Conservation (phyloP, 208 protist species). For the Crithidia expoeki region DNA sequence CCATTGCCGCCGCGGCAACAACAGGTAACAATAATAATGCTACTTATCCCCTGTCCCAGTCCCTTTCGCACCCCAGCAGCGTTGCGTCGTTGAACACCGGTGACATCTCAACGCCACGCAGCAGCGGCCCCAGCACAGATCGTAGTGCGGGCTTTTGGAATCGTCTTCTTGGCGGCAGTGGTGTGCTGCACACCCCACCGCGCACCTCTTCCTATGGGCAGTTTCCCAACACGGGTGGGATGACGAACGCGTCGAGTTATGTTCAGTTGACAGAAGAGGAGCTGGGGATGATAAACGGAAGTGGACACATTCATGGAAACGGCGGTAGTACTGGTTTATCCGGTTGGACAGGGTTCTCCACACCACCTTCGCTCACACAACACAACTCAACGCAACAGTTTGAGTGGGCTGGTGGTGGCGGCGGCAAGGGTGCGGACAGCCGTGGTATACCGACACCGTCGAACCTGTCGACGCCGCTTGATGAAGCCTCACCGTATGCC, state of each 20-base stretch:
- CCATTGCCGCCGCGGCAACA: background rate
- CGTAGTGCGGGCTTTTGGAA: constrained; percentile 21
- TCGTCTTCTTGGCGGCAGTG: constrained; percentile 20
- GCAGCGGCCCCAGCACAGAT: constrained; percentile 8
- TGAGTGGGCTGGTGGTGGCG: constrained; percentile 11
- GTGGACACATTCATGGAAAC: constrained; percentile 1
- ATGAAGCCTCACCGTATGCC: constrained; percentile 7
- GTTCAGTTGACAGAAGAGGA: constrained; percentile 35
- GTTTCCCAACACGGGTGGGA: constrained; percentile 10
- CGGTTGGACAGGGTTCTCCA: constrained; percentile 1
- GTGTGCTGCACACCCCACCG: constrained; percentile 14
- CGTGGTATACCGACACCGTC: constrained; percentile 2
- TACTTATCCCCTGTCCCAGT: background rate
- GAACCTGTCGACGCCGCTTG: constrained; percentile 8
- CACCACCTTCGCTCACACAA: constrained; percentile 2
- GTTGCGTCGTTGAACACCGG: constrained; percentile 15
- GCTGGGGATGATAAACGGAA: constrained; percentile 15
- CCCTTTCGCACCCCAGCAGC: background rate
- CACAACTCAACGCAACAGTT: background rate
- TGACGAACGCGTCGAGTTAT: constrained; percentile 27
- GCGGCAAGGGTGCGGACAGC: too few relatives aligned
- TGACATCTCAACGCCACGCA: constrained; percentile 25
- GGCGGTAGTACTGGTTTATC: background rate
- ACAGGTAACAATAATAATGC: background rate
- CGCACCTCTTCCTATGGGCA: constrained; percentile 1